Evolutionary conservation across 495 filamentous ascomycete genomes (phyloP).

Genomic region (Cladorrhinum samala): DNA sequence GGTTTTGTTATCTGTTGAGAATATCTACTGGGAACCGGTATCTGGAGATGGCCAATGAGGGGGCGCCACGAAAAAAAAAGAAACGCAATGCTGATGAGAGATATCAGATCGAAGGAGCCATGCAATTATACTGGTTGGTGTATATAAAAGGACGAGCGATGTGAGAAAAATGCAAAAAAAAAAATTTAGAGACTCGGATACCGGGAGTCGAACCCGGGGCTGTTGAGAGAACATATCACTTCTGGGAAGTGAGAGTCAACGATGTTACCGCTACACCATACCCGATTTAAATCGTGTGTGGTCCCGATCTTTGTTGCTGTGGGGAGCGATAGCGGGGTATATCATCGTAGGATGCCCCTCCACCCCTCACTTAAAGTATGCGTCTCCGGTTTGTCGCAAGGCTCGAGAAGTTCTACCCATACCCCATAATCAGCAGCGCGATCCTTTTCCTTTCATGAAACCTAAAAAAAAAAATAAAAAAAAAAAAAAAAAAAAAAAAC

Average conservation of each 20-base stretch:
- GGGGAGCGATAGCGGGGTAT: neutral
- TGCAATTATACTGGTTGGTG: neutral
- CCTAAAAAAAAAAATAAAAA: no score
- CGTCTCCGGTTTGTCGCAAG: no score
- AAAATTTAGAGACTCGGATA: conserved; percentile 1
- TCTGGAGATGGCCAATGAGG: no score
- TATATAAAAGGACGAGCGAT: neutral
- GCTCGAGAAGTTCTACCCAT: no score
- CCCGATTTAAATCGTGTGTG: conserved; percentile 3
- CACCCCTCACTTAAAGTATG: no score
- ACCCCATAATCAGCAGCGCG: no score
- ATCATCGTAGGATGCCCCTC: neutral
- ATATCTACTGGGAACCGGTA: conserved; percentile 7
- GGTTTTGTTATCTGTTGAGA: conserved; percentile 7
- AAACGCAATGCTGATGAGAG: neutral
- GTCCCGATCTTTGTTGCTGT: neutral
- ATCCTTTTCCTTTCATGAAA: no score
- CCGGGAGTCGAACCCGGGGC: conserved; percentile 5
- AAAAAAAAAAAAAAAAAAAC: no score
- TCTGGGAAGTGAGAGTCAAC: conserved; percentile 5
- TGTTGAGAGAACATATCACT: conserved; percentile 4
- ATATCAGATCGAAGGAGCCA: neutral
- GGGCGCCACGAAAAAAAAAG: no score
- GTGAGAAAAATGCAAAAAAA: neutral
- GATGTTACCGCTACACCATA: conserved; percentile 6